A percentile compares a stretch with the other conserved stretches of the same genome.
phyloP scores from a whole-genome alignment of 2,329 filamentous ascomycete species.

The Fusarium brachygibbosum region DNA sequence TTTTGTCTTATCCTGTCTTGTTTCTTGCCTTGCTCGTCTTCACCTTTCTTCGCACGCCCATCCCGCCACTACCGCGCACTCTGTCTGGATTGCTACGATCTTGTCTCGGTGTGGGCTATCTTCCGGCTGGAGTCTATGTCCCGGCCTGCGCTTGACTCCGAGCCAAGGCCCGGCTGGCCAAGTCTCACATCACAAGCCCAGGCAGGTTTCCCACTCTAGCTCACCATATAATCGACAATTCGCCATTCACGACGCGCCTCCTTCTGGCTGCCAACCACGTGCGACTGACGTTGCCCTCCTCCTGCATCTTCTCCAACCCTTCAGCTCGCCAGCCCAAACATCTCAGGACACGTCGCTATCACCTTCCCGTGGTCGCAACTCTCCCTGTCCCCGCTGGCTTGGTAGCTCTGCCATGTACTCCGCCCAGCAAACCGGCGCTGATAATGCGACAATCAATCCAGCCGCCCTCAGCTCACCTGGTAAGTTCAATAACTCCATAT shows the following conservation, averaged over 20 bases:
- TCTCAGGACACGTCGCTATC: slow-evolving; percentile 73
- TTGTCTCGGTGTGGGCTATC: slow-evolving; percentile 39
- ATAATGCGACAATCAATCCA: slow-evolving; percentile 91
- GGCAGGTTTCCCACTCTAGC: slow-evolving; percentile 40
- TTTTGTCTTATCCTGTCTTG: slow-evolving; percentile 26
- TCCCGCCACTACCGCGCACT: slow-evolving; percentile 35
- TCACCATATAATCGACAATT: slow-evolving; percentile 47
- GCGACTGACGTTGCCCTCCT: slow-evolving; percentile 62
- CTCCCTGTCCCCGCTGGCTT: slow-evolving; percentile 43
- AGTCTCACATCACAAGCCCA: slow-evolving; percentile 42
- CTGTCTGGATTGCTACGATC: slow-evolving; percentile 37
- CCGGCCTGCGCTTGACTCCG: slow-evolving; percentile 35
- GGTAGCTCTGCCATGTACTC: slow-evolving; percentile 56
- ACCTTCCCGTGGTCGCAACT: slow-evolving; percentile 50
- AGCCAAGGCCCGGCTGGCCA: slow-evolving; percentile 41
- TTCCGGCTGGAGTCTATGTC: slow-evolving; percentile 35
- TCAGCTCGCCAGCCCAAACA: slow-evolving; percentile 64
- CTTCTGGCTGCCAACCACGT: slow-evolving; percentile 64
- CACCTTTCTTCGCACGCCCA: slow-evolving; percentile 22
- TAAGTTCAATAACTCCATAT: slow-evolving; percentile 60
- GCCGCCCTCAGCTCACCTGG: slow-evolving; percentile 85
- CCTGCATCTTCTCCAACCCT: slow-evolving; percentile 57
- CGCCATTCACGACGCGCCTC: slow-evolving; percentile 46
- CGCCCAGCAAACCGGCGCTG: slow-evolving; percentile 75
- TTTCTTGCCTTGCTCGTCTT: slow-evolving; percentile 16